Evolutionary conservation across 768 basidiomycete genomes (phyloP), one percentile per base, ranked within the genome.

Genomic region (Lyophyllum semitale): DNA sequence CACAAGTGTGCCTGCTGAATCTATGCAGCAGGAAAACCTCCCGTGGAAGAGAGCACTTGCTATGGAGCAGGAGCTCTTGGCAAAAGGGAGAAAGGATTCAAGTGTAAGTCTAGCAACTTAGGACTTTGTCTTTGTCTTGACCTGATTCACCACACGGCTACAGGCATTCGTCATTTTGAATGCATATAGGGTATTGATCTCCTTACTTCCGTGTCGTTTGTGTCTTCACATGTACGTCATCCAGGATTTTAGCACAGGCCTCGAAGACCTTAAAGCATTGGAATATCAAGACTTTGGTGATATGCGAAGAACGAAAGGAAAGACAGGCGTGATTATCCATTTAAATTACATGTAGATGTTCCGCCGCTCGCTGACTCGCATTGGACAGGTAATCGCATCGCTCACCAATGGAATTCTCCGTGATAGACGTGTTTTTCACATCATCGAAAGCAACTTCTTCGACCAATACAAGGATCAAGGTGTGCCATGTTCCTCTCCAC

Each of bases 371-470:
- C n/a, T n/a, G n/a, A n/a, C n/a, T 23, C 8, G 38, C 29, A 9
- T 22, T 49, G 4, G 4, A 23, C 41, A 57, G 56, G 46, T 43
- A 1, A 37, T 57, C 37, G 32, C 23, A 1, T 13, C 15, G 47
- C 44, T 9, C 9, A 55, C 51, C 57, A 79, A 47, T 65, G 70
- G 17, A 71, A 77, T 79, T n/a, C 63, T 79, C 42, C 64, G 70
- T 15, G 78, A 80, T 44, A 57, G 61, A 12, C 72, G 77, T 11
- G 71, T 70, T 1, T 78, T 78, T 48, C 72, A 76, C 42, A 60
- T 75, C 12, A 63, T 71, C 17, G 55, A 54, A 53, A 15, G 58
- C 3, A 65, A 74, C 17, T 77, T 72, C 64, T 51, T 76, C 11
- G 61, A 69, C 0, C 68, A 68, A 48, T 70, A 73, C 48, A 71